phyloP scores from a whole-genome alignment of 768 basidiomycete genomes.

The Collybia nuda region DNA sequence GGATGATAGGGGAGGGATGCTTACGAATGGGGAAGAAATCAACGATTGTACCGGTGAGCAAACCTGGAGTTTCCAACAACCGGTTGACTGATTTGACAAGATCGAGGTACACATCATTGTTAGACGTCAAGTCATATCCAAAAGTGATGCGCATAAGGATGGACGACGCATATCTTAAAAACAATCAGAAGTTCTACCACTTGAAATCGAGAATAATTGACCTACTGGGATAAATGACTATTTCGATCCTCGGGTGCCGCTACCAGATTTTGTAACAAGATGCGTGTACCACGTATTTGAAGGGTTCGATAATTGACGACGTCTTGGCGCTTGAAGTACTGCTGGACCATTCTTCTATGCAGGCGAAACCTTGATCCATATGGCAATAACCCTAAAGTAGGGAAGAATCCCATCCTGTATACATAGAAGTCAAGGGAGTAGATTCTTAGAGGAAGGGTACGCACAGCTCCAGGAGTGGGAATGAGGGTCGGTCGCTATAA shows the following conservation, averaged over 20 bases:
- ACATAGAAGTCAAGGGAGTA: too few species aligned
- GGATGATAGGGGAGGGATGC: neutral
- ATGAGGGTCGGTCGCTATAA: slow-evolving; percentile 23
- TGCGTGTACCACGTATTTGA: too few species aligned
- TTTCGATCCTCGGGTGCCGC: too few species aligned
- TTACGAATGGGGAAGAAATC: slow-evolving; percentile 15
- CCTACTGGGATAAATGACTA: too few species aligned
- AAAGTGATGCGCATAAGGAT: slow-evolving; percentile 25
- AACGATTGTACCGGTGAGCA: slow-evolving; percentile 12
- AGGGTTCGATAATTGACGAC: too few species aligned
- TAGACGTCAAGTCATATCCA: slow-evolving; percentile 26
- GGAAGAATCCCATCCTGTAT: neutral
- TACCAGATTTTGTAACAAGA: too few species aligned
- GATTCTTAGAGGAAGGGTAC: neutral
- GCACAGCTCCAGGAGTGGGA: slow-evolving; percentile 18
- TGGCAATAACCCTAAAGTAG: too few species aligned
- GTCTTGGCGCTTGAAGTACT: too few species aligned
- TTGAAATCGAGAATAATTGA: too few species aligned
- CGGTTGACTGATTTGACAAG: slow-evolving; percentile 3
- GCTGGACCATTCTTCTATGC: too few species aligned
- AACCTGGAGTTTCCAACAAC: slow-evolving; percentile 24
- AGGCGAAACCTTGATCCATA: too few species aligned
- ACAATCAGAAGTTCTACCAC: too few species aligned
- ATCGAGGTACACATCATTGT: slow-evolving; percentile 34
- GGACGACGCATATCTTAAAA: neutral